Percentiles rank a stretch among this genome's conserved stretches.
phyloP scores from a whole-genome alignment of 2,329 filamentous ascomycete species.

The Botryotinia globosa region DNA sequence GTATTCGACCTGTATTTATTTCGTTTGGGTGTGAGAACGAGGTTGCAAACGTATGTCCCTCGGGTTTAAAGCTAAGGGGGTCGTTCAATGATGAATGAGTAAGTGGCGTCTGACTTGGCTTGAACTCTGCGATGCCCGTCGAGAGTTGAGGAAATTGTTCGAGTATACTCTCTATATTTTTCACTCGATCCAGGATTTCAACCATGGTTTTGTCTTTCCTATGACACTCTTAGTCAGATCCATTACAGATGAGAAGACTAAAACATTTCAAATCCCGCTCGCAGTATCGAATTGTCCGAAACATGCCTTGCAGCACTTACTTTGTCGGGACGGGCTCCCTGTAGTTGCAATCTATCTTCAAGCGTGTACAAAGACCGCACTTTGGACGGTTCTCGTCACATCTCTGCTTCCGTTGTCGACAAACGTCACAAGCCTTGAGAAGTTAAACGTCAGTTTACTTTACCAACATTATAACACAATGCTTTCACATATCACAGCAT shows the following conservation, averaged over 20 bases:
- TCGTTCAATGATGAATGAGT: slow-evolving; percentile 29
- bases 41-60: background rate
- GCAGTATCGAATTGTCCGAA: background rate
- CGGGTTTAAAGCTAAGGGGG: background rate
- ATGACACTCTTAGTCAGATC: slow-evolving; percentile 24
- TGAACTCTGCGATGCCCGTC: slow-evolving; percentile 22
- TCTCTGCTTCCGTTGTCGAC: slow-evolving; percentile 59
- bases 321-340: slow-evolving; percentile 60
- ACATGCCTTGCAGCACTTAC: slow-evolving; percentile 43
- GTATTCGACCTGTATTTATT: slow-evolving; percentile 23
- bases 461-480: background rate
- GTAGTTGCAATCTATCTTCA: slow-evolving; percentile 58
- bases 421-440: slow-evolving; percentile 55
- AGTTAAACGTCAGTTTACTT: background rate
- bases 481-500: background rate
- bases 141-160: slow-evolving; percentile 40
- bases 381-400: slow-evolving; percentile 62
- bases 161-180: slow-evolving; percentile 54
- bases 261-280: slow-evolving; percentile 6
- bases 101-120: slow-evolving; percentile 32
- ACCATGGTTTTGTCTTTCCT: slow-evolving; percentile 63
- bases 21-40: background rate
- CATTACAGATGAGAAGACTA: background rate
- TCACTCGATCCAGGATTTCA: slow-evolving; percentile 57
- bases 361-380: slow-evolving; percentile 57